These are phyloP conservation scores for Ascochyta fabae DNA, from an alignment of 2,329 filamentous ascomycete genomes.

Conservation along the genomic window DNA sequence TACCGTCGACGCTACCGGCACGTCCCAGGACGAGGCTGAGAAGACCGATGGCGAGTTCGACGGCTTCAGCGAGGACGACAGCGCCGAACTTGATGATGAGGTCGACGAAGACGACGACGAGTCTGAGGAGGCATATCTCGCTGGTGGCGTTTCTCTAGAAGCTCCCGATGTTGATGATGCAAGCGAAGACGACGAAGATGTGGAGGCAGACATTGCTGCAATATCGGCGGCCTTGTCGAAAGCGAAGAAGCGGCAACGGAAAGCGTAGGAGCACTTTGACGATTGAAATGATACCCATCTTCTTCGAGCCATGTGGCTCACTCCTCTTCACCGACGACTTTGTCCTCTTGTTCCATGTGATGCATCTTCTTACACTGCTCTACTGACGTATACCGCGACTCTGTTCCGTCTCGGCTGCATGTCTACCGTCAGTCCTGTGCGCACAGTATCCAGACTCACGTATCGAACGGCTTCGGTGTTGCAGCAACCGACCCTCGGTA, in stretches of 20 bases:
- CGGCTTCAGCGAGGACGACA: conserved; percentile 39
- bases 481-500: not conserved
- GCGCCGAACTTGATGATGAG: conserved; percentile 18
- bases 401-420: too few species aligned
- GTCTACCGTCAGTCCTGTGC: too few species aligned
- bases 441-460: too few species aligned
- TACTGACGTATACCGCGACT: too few species aligned
- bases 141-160: conserved; percentile 20
- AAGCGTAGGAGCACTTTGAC: conserved; percentile 21
- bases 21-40: conserved; percentile 23
- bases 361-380: not conserved
- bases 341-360: not conserved
- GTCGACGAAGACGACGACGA: conserved; percentile 31
- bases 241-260: conserved; percentile 44
- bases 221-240: conserved; percentile 44
- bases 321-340: not conserved
- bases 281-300: conserved; percentile 40
- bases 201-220: conserved; percentile 43
- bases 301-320: conserved; percentile 12
- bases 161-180: conserved; percentile 21
- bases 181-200: conserved; percentile 39
- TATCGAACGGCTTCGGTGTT: not conserved
- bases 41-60: conserved; percentile 41
- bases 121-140: conserved; percentile 28
- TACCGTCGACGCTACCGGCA: conserved; percentile 20